Evolutionary conservation across 495 filamentous ascomycete genomes (phyloP), one percentile per base, ranked within the genome.

Genomic region (Penicillium ucsense): DNA sequence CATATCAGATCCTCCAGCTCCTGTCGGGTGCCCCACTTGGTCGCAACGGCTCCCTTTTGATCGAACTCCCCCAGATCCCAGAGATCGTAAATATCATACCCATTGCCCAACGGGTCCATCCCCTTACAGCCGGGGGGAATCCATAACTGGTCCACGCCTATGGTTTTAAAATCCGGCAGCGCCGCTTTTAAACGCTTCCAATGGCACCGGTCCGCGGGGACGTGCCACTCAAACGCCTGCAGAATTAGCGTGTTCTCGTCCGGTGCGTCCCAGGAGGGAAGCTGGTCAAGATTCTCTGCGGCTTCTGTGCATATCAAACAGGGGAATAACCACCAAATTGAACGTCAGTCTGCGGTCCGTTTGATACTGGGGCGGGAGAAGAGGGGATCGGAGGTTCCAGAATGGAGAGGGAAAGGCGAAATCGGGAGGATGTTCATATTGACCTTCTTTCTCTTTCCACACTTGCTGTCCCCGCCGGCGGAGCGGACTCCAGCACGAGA

Each of bases 61-160:
- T 88, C 76, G 53, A 87, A 89, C 54, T 89, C 85, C 33, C 85
- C 84, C 27, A 88, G 62, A 45, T 89, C 85, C 52, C 84, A 89
- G 4, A 89, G 63, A 54, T 88, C 83, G 48, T 88, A 88, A 54
- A 85, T 75, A 60, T 88, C 84, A 57, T 87, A 88, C n/a, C 84
- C 85, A 54, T 84, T 86, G 8, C 81, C 79, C 4, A 73, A 53
- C 2, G 75, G 74, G 35, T 70, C 78, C 54, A 77, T 76, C 2
- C 75, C 82, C 62, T 88, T 89, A 65, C 85, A 88, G 46, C 75
- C 85, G 0, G 85, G 85, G 4, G 85, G 83, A 6, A 88, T 71
- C 82, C 85, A 87, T 31, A 88, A 71, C 54, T 75, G 78, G 57
- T 81, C 75, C 43, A 87, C 66, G 2, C 84, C 85, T 51, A 80